Evolutionary conservation across 2,329 filamentous ascomycete genomes (phyloP).

Genomic region (Diplocarpon mali): DNA sequence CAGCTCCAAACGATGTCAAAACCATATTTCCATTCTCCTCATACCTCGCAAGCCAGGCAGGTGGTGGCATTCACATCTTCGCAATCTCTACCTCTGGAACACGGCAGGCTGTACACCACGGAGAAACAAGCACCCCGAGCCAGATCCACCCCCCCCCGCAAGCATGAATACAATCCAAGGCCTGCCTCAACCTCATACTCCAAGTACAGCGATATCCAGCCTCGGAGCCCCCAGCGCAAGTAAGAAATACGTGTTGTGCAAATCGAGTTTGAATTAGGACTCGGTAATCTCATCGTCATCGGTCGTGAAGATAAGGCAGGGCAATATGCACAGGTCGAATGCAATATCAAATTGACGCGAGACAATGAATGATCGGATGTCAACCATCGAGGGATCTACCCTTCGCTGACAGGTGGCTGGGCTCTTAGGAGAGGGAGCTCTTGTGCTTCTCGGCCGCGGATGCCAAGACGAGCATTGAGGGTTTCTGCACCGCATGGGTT

Average conservation of each 20-base stretch:
- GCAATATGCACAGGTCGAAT: conserved; percentile 29
- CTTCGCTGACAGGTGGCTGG: conserved; percentile 16
- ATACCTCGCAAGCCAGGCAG: conserved; percentile 22
- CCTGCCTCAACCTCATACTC: conserved; percentile 2
- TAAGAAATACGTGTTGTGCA: conserved; percentile 15
- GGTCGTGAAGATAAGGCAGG: conserved; percentile 25
- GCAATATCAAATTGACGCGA: conserved; percentile 30
- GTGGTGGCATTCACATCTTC: conserved; percentile 19
- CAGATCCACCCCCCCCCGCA: conserved; percentile 10
- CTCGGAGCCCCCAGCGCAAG: conserved; percentile 7
- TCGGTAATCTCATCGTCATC: conserved; percentile 25
- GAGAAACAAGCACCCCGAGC: conserved; percentile 18
- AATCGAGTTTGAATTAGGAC: conserved; percentile 17
- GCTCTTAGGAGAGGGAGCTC: conserved; percentile 48
- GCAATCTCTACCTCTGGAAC: conserved; percentile 12
- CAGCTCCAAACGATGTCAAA: conserved; percentile 7
- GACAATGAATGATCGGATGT: conserved; percentile 25
- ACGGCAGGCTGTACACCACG: conserved; percentile 9
- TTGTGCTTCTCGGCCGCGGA: conserved; percentile 79
- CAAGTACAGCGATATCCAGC: conserved; percentile 2
- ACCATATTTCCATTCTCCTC: conserved; percentile 14
- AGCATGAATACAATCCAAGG: conserved; percentile 21
- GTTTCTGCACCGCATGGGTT: conserved; percentile 59
- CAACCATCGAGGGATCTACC: conserved; percentile 27
- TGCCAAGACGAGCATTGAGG: conserved; percentile 76